A percentile compares a stretch with the other conserved stretches of the same genome.
phyloP scores from a whole-genome alignment of 306 rosid species.

The Malus asiatica region DNA sequence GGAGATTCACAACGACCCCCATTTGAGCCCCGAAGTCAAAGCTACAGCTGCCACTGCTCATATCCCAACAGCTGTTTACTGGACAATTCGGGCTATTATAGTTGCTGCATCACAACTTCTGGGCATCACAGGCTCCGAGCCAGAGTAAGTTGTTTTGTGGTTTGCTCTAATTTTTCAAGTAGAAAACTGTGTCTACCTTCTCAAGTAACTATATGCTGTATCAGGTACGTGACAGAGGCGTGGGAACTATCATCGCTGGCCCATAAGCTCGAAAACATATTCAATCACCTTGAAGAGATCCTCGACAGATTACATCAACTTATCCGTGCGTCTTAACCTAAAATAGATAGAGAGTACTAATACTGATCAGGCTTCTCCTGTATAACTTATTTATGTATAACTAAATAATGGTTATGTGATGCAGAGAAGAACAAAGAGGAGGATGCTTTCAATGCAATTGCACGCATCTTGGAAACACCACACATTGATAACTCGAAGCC shows the following conservation, averaged over 20 bases:
- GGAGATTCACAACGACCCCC: slow-evolving; percentile 34
- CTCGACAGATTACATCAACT: not conserved
- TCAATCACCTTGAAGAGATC: slow-evolving; percentile 33
- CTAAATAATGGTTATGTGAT: not conserved
- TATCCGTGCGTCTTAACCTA: not conserved
- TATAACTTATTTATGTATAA: not conserved
- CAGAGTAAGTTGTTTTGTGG: slow-evolving; percentile 27
- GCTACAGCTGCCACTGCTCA: slow-evolving; percentile 10
- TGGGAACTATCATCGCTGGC: slow-evolving; percentile 76
- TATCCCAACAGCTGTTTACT: slow-evolving; percentile 56
- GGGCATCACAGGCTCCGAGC: slow-evolving; percentile 35
- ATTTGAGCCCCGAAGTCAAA: slow-evolving; percentile 28
- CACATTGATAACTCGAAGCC: slow-evolving; percentile 47
- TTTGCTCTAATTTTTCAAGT: not conserved
- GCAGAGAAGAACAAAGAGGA: slow-evolving; percentile 43
- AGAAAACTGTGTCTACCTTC: not conserved
- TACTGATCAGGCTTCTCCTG: not conserved
- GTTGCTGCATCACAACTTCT: slow-evolving; percentile 40
- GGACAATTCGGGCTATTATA: slow-evolving; percentile 53
- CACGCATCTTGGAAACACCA: slow-evolving; percentile 20
- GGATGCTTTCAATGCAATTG: slow-evolving; percentile 32
- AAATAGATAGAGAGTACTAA: not conserved
- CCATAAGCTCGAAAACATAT: slow-evolving; percentile 46
- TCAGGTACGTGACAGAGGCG: slow-evolving; percentile 43
- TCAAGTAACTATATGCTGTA: not conserved